Conservation (phyloP, 495 filamentous ascomycete species). For the Talaromyces thailandensis region DNA sequence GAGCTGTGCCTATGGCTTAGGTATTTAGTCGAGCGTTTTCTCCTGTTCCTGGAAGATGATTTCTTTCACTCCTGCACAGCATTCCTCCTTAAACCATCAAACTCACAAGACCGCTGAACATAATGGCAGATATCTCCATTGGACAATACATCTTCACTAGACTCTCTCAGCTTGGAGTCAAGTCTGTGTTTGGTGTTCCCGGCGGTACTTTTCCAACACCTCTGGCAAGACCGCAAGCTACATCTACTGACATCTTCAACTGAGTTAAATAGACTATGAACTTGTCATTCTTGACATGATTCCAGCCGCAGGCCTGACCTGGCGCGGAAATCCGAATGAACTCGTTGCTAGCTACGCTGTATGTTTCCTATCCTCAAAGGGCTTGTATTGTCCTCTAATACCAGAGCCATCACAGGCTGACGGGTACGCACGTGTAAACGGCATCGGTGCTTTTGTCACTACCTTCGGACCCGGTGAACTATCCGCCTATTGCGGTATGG, state of each 20-base stretch:
- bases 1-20: no score
- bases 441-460: conserved; percentile 4
- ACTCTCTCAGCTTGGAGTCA: background rate
- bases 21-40: no score
- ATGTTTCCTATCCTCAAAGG: background rate
- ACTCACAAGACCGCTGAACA: background rate
- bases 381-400: background rate
- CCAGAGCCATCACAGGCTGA: background rate
- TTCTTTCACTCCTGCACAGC: no score
- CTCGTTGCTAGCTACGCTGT: conserved; percentile 4
- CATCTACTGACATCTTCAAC: no score
- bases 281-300: conserved; percentile 3
- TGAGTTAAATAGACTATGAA: conserved; percentile 8
- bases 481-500: conserved; percentile 4
- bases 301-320: background rate
- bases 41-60: no score
- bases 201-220: background rate
- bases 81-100: no score
- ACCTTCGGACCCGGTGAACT: conserved; percentile 7
- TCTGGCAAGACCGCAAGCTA: no score
- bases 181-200: background rate
- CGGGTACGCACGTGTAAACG: conserved; percentile 4
- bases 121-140: conserved; percentile 2
- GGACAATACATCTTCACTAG: background rate
- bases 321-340: conserved; percentile 4